Conservation (phyloP, 306 rosid species). For the cucumber (Cucumis sativus) region Cucumber_9930_V3 NC_026661.2:455501-456000, state of each 20-base stretch:
- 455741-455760: background rate
- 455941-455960: constrained; percentile 39
- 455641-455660: background rate
- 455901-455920: background rate
- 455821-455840: constrained; percentile 7
- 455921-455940: background rate
- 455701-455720: background rate
- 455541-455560: constrained; percentile 10
- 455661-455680: background rate
- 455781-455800: constrained; percentile 1
- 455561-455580: background rate
- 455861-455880: constrained; percentile 19
- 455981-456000: background rate
- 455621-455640: constrained; percentile 1
- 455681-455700: constrained; percentile 5
- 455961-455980: background rate
- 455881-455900: constrained; percentile 50
- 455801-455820: constrained; percentile 5
- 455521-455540: background rate
- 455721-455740: background rate
- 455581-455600: background rate
- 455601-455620: background rate
- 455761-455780: constrained; percentile 22
- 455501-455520: constrained; percentile 8
- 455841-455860: background rate